A percentile compares a stretch with the other conserved stretches of the same genome.
These are phyloP conservation scores for Helminthosporium solani DNA, from an alignment of 2,329 filamentous ascomycete species.

Conservation along the genomic window DNA sequence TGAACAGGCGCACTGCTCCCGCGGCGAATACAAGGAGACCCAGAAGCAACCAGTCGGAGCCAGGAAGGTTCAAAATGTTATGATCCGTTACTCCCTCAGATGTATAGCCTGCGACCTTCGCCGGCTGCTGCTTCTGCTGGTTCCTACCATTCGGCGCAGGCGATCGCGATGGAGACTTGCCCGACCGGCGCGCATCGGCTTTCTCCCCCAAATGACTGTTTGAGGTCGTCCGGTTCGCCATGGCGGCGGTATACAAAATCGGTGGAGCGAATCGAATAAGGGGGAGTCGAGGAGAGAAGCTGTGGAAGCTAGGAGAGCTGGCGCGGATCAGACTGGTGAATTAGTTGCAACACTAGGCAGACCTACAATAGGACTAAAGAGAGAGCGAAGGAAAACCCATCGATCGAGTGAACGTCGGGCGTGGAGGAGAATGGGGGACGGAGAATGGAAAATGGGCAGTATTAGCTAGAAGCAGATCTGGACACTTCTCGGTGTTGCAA, in stretches of 20 bases:
- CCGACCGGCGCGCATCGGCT: conserved; percentile 30
- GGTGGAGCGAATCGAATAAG: conserved; percentile 21
- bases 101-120: conserved; percentile 58
- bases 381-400: conserved; percentile 35
- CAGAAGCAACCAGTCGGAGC: conserved; percentile 79
- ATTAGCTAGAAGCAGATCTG: neutral
- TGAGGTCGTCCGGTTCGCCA: conserved; percentile 37
- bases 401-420: conserved; percentile 23
- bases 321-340: neutral
- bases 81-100: conserved; percentile 83
- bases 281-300: conserved; percentile 11
- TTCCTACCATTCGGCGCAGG: conserved; percentile 31
- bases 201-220: conserved; percentile 37
- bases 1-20: conserved; percentile 80
- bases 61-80: conserved; percentile 84
- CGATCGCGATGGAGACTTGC: conserved; percentile 37
- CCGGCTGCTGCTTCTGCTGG: conserved; percentile 27
- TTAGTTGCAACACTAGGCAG: neutral
- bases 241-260: conserved; percentile 30
- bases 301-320: conserved; percentile 1
- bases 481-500: neutral
- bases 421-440: conserved; percentile 5
- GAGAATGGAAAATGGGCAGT: too few species aligned
- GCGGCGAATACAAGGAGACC: conserved; percentile 72
- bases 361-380: conserved; percentile 29